These are phyloP conservation scores for Phaeosphaeriaceae sp. DNA, from an alignment of 2,329 filamentous ascomycete species.

Conservation along the genomic window DNA sequence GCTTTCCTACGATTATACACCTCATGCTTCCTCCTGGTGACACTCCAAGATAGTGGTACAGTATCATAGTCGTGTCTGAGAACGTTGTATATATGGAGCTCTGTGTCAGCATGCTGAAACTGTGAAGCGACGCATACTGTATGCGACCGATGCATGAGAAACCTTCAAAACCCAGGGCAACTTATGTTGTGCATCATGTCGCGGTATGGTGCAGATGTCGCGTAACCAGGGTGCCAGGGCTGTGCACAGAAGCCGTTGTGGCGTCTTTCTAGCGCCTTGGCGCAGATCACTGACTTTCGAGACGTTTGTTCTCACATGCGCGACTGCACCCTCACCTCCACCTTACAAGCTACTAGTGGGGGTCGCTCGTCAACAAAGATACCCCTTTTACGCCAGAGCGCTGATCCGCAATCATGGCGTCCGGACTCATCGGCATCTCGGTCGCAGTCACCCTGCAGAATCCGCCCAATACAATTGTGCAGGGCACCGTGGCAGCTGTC, in stretches of 20 bases:
- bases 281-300: slow-evolving; percentile 6
- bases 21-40: no score
- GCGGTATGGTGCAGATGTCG: background rate
- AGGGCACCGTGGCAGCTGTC: slow-evolving; percentile 75
- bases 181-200: slow-evolving; percentile 1
- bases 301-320: slow-evolving; percentile 1
- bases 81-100: no score
- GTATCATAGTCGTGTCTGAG: no score
- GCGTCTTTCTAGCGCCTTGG: slow-evolving; percentile 8
- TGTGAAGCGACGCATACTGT: no score
- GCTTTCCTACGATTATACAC: no score
- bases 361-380: slow-evolving; percentile 7
- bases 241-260: background rate
- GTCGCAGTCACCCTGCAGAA: slow-evolving; percentile 76
- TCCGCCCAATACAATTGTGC: slow-evolving; percentile 70
- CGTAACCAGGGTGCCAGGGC: background rate
- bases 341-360: slow-evolving; percentile 5
- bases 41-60: no score
- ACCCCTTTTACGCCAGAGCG: background rate
- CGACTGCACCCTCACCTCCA: slow-evolving; percentile 14
- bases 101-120: no score
- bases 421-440: slow-evolving; percentile 76
- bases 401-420: slow-evolving; percentile 59
- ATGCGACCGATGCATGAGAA: background rate
- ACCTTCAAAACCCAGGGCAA: background rate